These are phyloP conservation scores for Puccinia horiana DNA, from an alignment of 1,284 basidiomycete genomes.

Conservation along the genomic window DNA sequence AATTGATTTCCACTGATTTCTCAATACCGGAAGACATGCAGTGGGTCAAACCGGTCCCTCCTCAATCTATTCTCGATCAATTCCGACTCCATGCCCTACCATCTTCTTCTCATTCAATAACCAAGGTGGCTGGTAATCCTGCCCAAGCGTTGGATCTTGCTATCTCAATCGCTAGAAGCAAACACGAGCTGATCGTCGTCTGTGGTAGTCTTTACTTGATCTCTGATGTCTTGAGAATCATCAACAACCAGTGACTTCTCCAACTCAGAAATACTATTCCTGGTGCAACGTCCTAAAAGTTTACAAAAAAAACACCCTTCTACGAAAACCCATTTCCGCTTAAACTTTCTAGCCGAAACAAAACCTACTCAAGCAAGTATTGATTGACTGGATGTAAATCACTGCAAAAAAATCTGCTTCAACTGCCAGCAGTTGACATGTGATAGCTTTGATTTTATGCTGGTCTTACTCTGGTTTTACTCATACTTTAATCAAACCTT, in stretches of 20 bases:
- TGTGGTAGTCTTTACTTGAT: slow-evolving; percentile 90
- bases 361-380: too few species aligned
- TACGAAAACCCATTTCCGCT: too few species aligned
- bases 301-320: too few species aligned
- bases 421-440: too few species aligned
- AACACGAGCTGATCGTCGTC: slow-evolving; percentile 65
- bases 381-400: too few species aligned
- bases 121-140: not conserved
- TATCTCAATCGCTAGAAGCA: not conserved
- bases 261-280: too few species aligned
- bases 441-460: too few species aligned
- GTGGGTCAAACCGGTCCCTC: slow-evolving; percentile 31
- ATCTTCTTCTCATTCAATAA: not conserved
- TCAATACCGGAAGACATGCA: slow-evolving; percentile 6
- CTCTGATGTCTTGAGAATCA: slow-evolving; percentile 75
- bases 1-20: not conserved
- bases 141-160: not conserved
- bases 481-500: too few species aligned
- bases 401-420: too few species aligned
- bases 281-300: too few species aligned
- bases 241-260: not conserved
- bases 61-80: not conserved
- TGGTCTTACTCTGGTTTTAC: too few species aligned
- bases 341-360: too few species aligned
- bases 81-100: not conserved